Conservation (phyloP, 2,329 filamentous ascomycete genomes). For the Colletotrichum tabaci region DNA sequence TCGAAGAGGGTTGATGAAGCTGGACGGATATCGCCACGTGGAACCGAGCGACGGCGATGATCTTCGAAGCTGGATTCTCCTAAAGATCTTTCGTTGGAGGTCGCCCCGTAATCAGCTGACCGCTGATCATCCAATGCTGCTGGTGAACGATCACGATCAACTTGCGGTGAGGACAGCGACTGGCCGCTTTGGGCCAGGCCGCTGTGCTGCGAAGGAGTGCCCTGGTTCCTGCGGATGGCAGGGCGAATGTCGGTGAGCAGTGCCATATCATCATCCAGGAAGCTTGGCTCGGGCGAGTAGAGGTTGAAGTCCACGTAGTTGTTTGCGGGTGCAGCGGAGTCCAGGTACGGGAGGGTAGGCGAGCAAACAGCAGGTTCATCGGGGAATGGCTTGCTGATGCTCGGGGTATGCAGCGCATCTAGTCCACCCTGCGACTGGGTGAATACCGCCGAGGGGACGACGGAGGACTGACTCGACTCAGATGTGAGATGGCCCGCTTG, state of each 20-base stretch:
- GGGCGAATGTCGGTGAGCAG: constrained; percentile 47
- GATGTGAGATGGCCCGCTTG: constrained; percentile 60
- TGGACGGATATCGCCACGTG: not conserved
- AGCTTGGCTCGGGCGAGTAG: constrained; percentile 65
- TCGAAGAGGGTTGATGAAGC: not conserved
- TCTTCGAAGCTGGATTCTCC: not conserved
- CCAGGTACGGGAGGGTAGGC: constrained; percentile 59
- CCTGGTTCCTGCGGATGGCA: not conserved
- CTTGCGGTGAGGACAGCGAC: not conserved
- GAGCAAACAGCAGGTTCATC: constrained; percentile 1
- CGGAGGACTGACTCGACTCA: constrained; percentile 48
- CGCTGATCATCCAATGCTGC: not conserved
- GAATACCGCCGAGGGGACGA: constrained; percentile 51
- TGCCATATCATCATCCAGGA: constrained; percentile 65
- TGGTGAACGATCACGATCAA: not conserved
- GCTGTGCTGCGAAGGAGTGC: not conserved
- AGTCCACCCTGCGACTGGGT: constrained; percentile 32
- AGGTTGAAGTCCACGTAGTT: constrained; percentile 71
- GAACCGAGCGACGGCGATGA: not conserved
- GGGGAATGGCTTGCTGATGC: constrained; percentile 14
- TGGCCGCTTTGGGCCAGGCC: constrained; percentile 4
- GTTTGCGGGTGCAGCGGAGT: constrained; percentile 52
- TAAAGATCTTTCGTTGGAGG: not conserved
- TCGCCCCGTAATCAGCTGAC: not conserved
- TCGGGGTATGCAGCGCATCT: constrained; percentile 15